Conservation (phyloP, 129 eudicot species). For the Gnaphalium uliginosum region DNA sequence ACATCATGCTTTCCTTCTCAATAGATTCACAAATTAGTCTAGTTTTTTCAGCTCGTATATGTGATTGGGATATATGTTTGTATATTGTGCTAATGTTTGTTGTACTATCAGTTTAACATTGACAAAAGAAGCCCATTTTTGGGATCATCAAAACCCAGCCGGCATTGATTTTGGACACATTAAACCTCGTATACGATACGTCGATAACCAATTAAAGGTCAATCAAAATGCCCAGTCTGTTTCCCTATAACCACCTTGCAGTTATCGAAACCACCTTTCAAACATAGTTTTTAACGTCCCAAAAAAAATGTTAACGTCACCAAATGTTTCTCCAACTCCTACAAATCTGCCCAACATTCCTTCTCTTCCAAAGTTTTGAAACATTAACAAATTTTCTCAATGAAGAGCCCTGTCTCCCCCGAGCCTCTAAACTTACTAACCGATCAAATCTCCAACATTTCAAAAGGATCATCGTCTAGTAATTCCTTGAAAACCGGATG, state of each 20-base stretch:
- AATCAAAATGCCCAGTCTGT: slow-evolving; percentile 19
- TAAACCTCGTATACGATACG: background rate
- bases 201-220: slow-evolving; percentile 22
- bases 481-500: slow-evolving; percentile 10
- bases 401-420: slow-evolving; percentile 44
- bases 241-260: slow-evolving; percentile 8
- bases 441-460: background rate
- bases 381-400: slow-evolving; percentile 17
- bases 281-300: background rate
- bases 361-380: slow-evolving; percentile 38
- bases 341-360: slow-evolving; percentile 33
- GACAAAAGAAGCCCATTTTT: slow-evolving; percentile 6
- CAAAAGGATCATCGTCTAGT: slow-evolving; percentile 14
- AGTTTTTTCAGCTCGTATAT: background rate
- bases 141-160: slow-evolving; percentile 18
- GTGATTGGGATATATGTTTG: slow-evolving; percentile 22
- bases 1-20: slow-evolving; percentile 24
- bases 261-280: slow-evolving; percentile 6
- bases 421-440: slow-evolving; percentile 22
- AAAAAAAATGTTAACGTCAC: slow-evolving; percentile 11
- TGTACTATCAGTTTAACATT: background rate
- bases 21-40: slow-evolving; percentile 33
- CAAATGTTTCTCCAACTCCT: background rate
- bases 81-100: background rate
- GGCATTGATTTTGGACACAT: slow-evolving; percentile 30